A percentile compares a stretch with the other conserved stretches of the same genome.
Evolutionary conservation across 768 basidiomycete species (phyloP).

Genomic region (Coprinopsis marcescibilis): DNA sequence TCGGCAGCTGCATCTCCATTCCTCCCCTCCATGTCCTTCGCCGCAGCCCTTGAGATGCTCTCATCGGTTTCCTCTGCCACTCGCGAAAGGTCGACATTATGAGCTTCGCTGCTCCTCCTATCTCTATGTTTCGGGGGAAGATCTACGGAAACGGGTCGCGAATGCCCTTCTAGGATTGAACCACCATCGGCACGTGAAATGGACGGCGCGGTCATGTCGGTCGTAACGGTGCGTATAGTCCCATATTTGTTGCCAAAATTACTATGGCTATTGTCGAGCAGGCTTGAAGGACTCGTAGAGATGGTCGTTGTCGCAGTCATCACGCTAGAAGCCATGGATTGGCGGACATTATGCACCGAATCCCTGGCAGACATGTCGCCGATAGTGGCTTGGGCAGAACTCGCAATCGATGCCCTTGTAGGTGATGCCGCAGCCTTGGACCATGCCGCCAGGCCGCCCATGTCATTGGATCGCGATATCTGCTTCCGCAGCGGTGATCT

Average conservation of each 20-base stretch:
- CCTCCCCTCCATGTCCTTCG: constrained; percentile 22
- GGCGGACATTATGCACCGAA: constrained; percentile 35
- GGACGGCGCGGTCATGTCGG: constrained; percentile 69
- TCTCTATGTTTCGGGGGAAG: constrained; percentile 33
- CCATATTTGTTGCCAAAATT: constrained; percentile 54
- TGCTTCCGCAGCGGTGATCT: constrained; percentile 50
- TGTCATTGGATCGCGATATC: constrained; percentile 20
- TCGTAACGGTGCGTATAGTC: constrained; percentile 77
- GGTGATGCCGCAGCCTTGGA: constrained; percentile 24
- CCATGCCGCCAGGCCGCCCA: constrained; percentile 28
- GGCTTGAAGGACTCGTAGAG: constrained; percentile 52
- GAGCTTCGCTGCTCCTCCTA: constrained; percentile 58
- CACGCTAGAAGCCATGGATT: constrained; percentile 59
- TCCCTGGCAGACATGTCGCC: constrained; percentile 23
- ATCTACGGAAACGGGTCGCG: constrained; percentile 19
- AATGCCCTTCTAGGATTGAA: constrained; percentile 45
- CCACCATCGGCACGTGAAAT: constrained; percentile 62
- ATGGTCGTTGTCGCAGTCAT: constrained; percentile 48
- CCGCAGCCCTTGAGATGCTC: constrained; percentile 35
- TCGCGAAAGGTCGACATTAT: constrained; percentile 54
- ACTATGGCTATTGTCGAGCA: constrained; percentile 47
- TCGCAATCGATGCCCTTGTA: constrained; percentile 27
- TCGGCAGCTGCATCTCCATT: constrained; percentile 17
- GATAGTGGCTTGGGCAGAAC: constrained; percentile 26
- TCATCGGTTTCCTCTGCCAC: constrained; percentile 71